Evolutionary conservation across 176 grass and related monocot genomes (phyloP), one percentile per base, ranked within the genome.

Genomic region (Puya raimondii): DNA sequence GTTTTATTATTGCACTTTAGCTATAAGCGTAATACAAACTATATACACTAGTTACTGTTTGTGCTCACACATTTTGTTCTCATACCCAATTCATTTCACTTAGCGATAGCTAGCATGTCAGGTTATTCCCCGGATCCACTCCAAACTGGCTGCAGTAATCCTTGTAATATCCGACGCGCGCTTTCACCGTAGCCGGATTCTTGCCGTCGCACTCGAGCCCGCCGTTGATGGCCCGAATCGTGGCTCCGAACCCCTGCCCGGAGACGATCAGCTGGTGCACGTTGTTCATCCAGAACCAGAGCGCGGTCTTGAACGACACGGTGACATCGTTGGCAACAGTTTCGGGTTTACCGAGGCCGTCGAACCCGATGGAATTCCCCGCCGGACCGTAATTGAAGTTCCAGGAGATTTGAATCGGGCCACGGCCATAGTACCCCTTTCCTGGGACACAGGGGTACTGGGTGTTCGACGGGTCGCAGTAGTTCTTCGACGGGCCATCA

Each of bases 321-420:
- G 81, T 51, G 21, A 83, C 80, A 67, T 88, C 91, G 56, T 71
- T 76, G 23, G 88, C 86, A 49, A 91, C 92, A 18, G 83, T 88
- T 67, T 87, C 92, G 1, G 92, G 92, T 25, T 87, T 79, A 25
- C 57, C 56, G 1, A 96, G 58, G 47, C 92, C 92, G 76, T 96
- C 81, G 79, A 96, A 96, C 8, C 92, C 92, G 67, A 96, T 82
- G 84, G 83, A 88, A 29, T 76, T 0, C 12, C 92, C 92, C 1
- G 92, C 92, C 3, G 88, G 79, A 2, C 92, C 88, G 65, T 96
- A 96, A 78, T 96, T 96, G 75, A 9, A 96, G 83, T 96, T 96
- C 92, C 92, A 91, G 3, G 92, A 89, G 15, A 96, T 66, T 58
- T 96, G 88, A 65, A 96, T 72, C 15, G 92, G 88, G 1, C 86